These are phyloP conservation scores for Rhynchospora tenuis DNA, from an alignment of 176 grass and related monocot species.

Conservation along the genomic window DNA sequence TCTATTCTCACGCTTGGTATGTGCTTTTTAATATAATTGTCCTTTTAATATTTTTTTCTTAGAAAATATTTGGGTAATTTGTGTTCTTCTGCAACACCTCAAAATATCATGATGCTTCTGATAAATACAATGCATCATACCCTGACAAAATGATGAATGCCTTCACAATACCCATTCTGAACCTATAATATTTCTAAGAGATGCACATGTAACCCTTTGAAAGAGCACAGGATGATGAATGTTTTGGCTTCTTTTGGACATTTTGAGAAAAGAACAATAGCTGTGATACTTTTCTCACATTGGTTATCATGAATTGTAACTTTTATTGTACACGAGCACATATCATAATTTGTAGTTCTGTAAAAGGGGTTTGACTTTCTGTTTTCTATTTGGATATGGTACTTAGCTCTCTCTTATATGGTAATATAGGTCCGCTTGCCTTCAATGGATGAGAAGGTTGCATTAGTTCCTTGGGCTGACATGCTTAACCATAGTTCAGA, in stretches of 20 bases:
- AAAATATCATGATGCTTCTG: neutral
- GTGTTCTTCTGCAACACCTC: neutral
- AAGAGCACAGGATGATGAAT: neutral
- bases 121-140: neutral
- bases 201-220: neutral
- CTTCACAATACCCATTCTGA: neutral
- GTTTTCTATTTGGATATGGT: neutral
- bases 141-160: neutral
- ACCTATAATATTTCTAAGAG: neutral
- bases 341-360: neutral
- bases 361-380: neutral
- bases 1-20: conserved; percentile 97
- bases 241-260: neutral
- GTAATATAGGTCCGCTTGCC: conserved; percentile 80
- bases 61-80: neutral
- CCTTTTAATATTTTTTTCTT: neutral
- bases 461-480: conserved; percentile 98
- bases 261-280: neutral
- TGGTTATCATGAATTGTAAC: neutral
- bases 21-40: conserved; percentile 1
- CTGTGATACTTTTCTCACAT: neutral
- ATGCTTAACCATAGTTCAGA: conserved; percentile 98
- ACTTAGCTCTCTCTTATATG: neutral
- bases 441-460: conserved; percentile 89
- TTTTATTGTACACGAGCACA: neutral